Conservation (phyloP, 2,329 filamentous ascomycete species). For the Xylariaceae sp. region DNA sequence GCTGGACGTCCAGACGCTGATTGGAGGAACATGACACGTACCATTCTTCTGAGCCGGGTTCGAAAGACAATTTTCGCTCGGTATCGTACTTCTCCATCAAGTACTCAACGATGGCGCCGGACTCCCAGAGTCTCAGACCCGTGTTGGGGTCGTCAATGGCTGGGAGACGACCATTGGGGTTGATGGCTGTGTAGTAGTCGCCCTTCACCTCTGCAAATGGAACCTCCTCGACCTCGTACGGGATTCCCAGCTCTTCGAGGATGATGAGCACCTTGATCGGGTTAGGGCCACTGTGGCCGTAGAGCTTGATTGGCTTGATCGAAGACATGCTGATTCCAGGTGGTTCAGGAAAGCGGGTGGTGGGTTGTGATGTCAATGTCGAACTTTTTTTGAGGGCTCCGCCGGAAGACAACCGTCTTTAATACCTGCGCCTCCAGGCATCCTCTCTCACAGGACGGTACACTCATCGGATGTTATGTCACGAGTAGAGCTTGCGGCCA, state of each 20-base stretch:
- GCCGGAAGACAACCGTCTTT: too few relatives aligned
- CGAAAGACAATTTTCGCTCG: conserved; percentile 34
- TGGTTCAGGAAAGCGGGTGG: not conserved
- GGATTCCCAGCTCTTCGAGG: conserved; percentile 28
- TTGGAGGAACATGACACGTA: not conserved
- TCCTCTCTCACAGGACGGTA: too few relatives aligned
- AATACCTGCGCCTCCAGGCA: too few relatives aligned
- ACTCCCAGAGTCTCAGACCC: conserved; percentile 12
- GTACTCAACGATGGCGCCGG: conserved; percentile 11
- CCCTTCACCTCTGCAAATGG: conserved; percentile 8
- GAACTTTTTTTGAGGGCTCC: too few relatives aligned
- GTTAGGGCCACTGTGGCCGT: conserved; percentile 26
- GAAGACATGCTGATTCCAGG: not conserved
- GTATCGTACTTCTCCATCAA: conserved; percentile 34
- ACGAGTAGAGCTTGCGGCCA: too few relatives aligned
- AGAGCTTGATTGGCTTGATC: conserved; percentile 28
- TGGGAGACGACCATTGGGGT: conserved; percentile 11
- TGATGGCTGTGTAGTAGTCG: conserved; percentile 3
- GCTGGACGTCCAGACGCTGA: too few relatives aligned
- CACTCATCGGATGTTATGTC: too few relatives aligned
- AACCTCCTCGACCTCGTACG: conserved; percentile 19
- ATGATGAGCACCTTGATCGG: conserved; percentile 28
- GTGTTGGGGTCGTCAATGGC: conserved; percentile 15
- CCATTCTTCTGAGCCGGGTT: conserved; percentile 28
- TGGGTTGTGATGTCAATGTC: too few relatives aligned